A percentile compares a stretch with the other conserved stretches of the same genome.
Conservation (phyloP, 108 stramenopile species). For the Licmophora abbreviata region DNA sequence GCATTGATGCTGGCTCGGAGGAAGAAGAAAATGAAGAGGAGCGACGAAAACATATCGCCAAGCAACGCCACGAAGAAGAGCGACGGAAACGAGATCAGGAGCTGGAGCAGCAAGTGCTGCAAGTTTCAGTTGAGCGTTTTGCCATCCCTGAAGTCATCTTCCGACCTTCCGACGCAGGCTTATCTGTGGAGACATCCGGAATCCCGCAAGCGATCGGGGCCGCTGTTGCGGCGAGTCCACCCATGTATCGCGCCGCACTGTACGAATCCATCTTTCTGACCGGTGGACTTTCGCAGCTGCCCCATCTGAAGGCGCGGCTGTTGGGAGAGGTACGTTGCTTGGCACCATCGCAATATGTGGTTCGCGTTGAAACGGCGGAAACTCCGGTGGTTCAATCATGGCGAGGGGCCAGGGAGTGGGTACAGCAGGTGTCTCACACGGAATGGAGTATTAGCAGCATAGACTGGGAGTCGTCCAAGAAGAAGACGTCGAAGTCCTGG, state of each 20-base stretch:
- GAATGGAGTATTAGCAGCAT: too few relatives aligned
- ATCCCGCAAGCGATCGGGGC: slow-evolving; percentile 76
- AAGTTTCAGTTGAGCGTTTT: slow-evolving; percentile 86
- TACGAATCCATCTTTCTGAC: slow-evolving; percentile 74
- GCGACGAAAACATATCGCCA: slow-evolving; percentile 40
- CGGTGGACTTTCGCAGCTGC: slow-evolving; percentile 80
- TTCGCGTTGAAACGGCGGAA: slow-evolving; percentile 47
- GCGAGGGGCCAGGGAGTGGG: slow-evolving; percentile 21
- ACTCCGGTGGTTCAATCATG: slow-evolving; percentile 46
- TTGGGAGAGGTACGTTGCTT: slow-evolving; percentile 62
- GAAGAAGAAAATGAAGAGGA: slow-evolving; percentile 73
- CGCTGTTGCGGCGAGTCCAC: slow-evolving; percentile 66
- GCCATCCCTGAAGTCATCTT: slow-evolving; percentile 89
- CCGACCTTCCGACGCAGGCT: slow-evolving; percentile 84
- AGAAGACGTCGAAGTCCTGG: too few relatives aligned
- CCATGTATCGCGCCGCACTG: slow-evolving; percentile 58
- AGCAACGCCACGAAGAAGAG: slow-evolving; percentile 57
- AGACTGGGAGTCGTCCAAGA: too few relatives aligned
- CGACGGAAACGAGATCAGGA: slow-evolving; percentile 41
- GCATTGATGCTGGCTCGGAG: slow-evolving; percentile 33
- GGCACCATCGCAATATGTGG: slow-evolving; percentile 55
- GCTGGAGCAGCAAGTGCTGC: slow-evolving; percentile 65
- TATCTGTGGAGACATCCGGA: slow-evolving; percentile 63
- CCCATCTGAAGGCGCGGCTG: slow-evolving; percentile 62
- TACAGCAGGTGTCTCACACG: too few relatives aligned